phyloP scores from a whole-genome alignment of 495 filamentous ascomycete species.

The Xylaria longipes region DNA sequence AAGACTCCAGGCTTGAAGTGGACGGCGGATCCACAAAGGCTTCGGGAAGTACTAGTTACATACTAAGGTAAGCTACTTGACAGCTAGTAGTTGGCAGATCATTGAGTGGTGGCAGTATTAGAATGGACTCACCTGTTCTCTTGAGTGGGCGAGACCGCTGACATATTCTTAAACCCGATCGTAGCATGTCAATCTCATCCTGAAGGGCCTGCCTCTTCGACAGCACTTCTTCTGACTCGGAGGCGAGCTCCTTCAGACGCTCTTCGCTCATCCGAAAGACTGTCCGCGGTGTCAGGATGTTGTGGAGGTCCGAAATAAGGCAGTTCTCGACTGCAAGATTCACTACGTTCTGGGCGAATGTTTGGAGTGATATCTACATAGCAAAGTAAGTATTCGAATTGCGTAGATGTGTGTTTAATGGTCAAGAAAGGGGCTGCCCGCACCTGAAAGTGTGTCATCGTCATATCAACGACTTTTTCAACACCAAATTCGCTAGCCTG shows the following conservation, averaged over 20 bases:
- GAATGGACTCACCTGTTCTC: too few relatives aligned
- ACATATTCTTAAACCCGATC: too few relatives aligned
- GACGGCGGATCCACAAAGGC: too few relatives aligned
- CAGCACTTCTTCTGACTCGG: conserved; percentile 30
- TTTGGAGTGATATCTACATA: conserved; percentile 30
- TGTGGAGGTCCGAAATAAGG: conserved; percentile 38
- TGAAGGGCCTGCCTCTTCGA: neutral
- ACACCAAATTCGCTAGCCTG: neutral
- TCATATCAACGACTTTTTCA: conserved; percentile 11
- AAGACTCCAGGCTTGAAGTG: too few relatives aligned
- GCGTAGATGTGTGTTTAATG: too few relatives aligned
- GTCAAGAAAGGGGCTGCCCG: too few relatives aligned
- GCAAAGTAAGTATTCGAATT: neutral
- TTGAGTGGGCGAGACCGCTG: too few relatives aligned
- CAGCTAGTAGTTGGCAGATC: too few relatives aligned
- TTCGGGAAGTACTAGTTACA: too few relatives aligned
- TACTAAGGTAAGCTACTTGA: too few relatives aligned
- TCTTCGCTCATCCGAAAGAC: conserved; percentile 33
- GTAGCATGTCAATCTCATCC: neutral
- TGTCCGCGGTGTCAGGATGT: conserved; percentile 29
- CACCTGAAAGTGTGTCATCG: conserved; percentile 14
- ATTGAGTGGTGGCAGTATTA: too few relatives aligned
- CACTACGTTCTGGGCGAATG: conserved; percentile 38
- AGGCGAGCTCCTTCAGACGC: conserved; percentile 27
- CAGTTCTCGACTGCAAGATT: conserved; percentile 39